Base-by-base conservation (phyloP, 495 filamentous ascomycete species). In the Choiromyces venosus region DNA sequence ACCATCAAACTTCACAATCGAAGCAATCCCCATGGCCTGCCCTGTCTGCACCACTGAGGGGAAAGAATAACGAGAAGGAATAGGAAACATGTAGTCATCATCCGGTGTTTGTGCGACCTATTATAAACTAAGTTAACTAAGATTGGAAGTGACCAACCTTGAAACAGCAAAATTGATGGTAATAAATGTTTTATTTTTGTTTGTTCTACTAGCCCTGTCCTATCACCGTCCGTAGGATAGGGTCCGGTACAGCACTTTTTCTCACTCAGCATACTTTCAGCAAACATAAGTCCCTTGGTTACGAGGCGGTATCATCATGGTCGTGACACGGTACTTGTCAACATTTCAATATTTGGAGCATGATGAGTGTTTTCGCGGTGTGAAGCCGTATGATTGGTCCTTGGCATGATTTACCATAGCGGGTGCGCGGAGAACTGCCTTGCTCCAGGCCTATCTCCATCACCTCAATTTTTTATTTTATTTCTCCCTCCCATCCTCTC, bases 351-450 rank as follows among this genome's bases (percentile, higher is more conserved):
- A 61, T 61, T 61, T 33, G 52, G 52, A 61, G 52, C 52, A 61
- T 61, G 52, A 61, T 61, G 52, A 29, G 52, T 61, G 52, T 61
- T 61, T 67, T 77, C 66, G 38, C 39, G 44, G 46, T 67, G 74
- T 66, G 68, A 70, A 76, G 67, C 75, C 69, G 19, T 70, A 69
- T 46, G 66, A 77, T 77, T 77, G 74, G 75, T 66, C 67, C 73
- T 76, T 76, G 70, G 37, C 65, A 70, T 68, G 52, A 42, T 75
- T 46, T 33, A 33, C 52, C 65, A 65, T 69, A 19, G 46, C 65
- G 72, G 46, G 72, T 67, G 73, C 44, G 73, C 69, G 73, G 75
- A 77, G 69, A 73, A 73, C 74, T 73, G 74, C 75, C 75, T 77
- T 73, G 69, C 46, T 73, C 70, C 72, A 75, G 72, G 73, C 74